Base-by-base conservation (phyloP, 1,139 yeast genomes). In the Blastobotrys elegans region DNA sequence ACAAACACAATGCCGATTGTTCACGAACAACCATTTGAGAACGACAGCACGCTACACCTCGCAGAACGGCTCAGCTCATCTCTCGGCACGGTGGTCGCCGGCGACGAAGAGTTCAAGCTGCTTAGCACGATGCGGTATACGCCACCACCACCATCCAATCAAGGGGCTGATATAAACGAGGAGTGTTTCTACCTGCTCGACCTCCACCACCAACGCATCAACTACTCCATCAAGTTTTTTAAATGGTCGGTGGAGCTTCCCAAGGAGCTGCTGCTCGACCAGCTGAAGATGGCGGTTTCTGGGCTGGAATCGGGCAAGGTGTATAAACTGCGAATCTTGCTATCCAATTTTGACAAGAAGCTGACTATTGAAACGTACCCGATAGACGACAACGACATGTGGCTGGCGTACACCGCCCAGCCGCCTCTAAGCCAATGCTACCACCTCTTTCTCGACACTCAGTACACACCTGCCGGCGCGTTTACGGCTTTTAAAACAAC, bases 401-500 rank as follows among this genome's bases (percentile, higher is more conserved):
- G 76, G 35, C 74, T 72, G 49, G 85, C 81, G 0, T 41, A 42
- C 52, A 61, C 46, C 35, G n/a, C 44, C 58, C 54, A 20, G 59
- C 62, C 20, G 49, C 58, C 20, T 52, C 52, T 3, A 66, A 61
- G 2, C 66, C 47, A 50, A 22, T 70, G 3, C 0, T 86, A 82
- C 79, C 77, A 74, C 26, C 80, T 87, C 0, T 81, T 78, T 56
- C 59, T 88, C 4, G 94, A 86, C 61, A 59, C 71, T 0, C 66
- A 73, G 34, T 69, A 79, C 2, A 73, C 79, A 0, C 59, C 75
- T 46, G 74, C 79, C 0, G 79, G 94, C 0, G 87, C 90, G 2
- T 87, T 84, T 63, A 88, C 96, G 0, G 83, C 95, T 2, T 85
- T 90, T 69, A 92, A 92, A 62, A 92, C 97, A 0, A 87, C 97